A percentile compares a stretch with the other conserved stretches of the same genome.
Conservation (phyloP, 768 basidiomycete genomes). For the Wakefieldia striispora region DNA sequence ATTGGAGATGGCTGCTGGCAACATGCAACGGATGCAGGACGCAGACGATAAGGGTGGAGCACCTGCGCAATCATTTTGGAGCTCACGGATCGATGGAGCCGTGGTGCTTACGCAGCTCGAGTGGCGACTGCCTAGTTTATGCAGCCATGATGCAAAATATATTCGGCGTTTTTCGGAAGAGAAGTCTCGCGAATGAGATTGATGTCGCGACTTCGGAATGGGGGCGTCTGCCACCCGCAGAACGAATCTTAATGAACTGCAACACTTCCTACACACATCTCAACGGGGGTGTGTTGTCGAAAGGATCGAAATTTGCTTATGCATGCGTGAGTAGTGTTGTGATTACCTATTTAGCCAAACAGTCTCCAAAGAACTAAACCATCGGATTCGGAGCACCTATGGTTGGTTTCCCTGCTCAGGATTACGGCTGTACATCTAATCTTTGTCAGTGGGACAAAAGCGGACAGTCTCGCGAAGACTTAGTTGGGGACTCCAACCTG, state of each 20-base stretch:
- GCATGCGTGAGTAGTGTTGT: conserved; percentile 2
- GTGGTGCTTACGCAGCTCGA: background rate
- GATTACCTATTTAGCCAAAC: conserved; percentile 5
- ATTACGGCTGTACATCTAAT: no score
- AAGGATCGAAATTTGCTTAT: conserved; percentile 1
- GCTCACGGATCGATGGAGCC: background rate
- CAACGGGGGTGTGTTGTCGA: background rate
- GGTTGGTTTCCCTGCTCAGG: background rate
- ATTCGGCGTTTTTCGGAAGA: background rate
- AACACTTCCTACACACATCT: background rate
- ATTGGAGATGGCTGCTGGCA: no score
- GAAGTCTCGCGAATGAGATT: background rate
- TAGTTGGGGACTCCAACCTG: background rate
- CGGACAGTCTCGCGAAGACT: background rate
- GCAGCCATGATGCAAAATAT: background rate
- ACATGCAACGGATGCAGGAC: no score
- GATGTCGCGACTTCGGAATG: background rate
- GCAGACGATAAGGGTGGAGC: no score
- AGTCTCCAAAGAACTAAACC: background rate
- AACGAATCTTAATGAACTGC: background rate
- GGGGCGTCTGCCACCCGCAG: background rate
- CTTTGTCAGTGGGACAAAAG: background rate
- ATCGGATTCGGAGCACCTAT: no score
- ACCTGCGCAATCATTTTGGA: no score
- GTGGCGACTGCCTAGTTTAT: conserved; percentile 7